Conservation (phyloP, 208 protist genomes). For the Acanthamoeba lenticulata region DNA sequence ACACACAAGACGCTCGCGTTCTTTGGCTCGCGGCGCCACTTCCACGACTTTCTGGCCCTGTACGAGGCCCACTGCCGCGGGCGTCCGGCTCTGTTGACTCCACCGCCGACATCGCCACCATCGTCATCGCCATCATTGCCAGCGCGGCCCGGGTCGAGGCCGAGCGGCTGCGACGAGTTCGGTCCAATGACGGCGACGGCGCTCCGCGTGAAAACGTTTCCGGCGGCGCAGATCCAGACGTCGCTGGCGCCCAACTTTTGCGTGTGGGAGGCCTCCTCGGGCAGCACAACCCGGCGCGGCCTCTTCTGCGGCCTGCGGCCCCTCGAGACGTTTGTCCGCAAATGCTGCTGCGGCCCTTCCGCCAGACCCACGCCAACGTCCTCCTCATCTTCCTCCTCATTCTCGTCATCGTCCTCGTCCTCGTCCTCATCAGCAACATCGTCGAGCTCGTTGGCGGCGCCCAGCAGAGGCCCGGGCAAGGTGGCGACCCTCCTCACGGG, state of each 20-base stretch:
- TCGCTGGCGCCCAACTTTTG: not conserved
- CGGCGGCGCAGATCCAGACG: not conserved
- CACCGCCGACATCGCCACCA: not conserved
- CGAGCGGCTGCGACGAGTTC: too few species aligned
- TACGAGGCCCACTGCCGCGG: not conserved
- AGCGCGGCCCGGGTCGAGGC: not conserved
- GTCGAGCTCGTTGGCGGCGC: too few species aligned
- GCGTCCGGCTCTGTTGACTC: not conserved
- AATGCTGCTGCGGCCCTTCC: not conserved
- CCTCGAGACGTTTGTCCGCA: not conserved
- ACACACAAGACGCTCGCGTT: not conserved
- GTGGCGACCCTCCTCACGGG: not conserved
- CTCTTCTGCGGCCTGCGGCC: constrained; percentile 21
- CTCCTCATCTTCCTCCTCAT: not conserved
- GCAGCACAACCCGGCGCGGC: not conserved
- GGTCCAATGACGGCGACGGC: not conserved
- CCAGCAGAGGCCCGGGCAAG: not conserved
- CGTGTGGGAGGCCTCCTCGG: not conserved
- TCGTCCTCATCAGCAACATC: not conserved
- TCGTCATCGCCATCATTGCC: not conserved
- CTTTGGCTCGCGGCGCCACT: not conserved
- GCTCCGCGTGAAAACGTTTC: not conserved
- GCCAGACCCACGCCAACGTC: not conserved
- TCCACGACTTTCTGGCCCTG: not conserved
- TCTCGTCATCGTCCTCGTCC: not conserved